Percentiles rank a stretch among this genome's conserved stretches.
phyloP scores from a whole-genome alignment of 768 basidiomycete species.

The Chiua virens region DNA sequence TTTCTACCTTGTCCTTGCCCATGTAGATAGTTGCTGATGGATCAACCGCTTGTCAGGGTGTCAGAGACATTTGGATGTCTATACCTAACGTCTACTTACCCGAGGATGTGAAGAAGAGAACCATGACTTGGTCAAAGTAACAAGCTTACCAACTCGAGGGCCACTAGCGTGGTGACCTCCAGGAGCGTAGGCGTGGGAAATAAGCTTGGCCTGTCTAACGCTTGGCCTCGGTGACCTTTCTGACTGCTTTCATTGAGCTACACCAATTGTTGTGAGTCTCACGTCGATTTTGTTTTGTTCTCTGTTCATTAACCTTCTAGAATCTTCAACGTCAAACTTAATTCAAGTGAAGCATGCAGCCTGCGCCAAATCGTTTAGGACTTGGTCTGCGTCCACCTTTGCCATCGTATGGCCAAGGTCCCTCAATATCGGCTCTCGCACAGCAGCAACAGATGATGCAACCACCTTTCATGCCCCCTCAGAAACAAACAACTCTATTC shows the following conservation, averaged over 20 bases:
- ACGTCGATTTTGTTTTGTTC: background rate
- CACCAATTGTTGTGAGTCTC: background rate
- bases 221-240: too few species aligned
- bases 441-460: constrained; percentile 69
- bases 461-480: constrained; percentile 67
- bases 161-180: too few species aligned
- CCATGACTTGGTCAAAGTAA: too few species aligned
- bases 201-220: background rate
- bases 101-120: constrained; percentile 62
- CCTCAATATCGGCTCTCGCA: constrained; percentile 89
- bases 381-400: constrained; percentile 87
- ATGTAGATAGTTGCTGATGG: constrained; percentile 83
- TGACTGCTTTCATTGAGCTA: background rate
- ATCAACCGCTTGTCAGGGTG: constrained; percentile 42
- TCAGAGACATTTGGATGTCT: background rate
- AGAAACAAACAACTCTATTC: constrained; percentile 77
- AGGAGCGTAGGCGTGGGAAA: constrained; percentile 5
- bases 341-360: constrained; percentile 51
- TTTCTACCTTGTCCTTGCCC: constrained; percentile 97
- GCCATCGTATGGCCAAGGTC: constrained; percentile 87
- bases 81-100: constrained; percentile 25
- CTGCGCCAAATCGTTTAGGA: constrained; percentile 71
- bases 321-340: background rate
- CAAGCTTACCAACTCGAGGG: too few species aligned
- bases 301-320: background rate